Percentiles rank a stretch among this genome's conserved stretches.
These are phyloP conservation scores for Penium margaritaceum DNA, from an alignment of 139 green algal genomes.

Conservation along the genomic window DNA sequence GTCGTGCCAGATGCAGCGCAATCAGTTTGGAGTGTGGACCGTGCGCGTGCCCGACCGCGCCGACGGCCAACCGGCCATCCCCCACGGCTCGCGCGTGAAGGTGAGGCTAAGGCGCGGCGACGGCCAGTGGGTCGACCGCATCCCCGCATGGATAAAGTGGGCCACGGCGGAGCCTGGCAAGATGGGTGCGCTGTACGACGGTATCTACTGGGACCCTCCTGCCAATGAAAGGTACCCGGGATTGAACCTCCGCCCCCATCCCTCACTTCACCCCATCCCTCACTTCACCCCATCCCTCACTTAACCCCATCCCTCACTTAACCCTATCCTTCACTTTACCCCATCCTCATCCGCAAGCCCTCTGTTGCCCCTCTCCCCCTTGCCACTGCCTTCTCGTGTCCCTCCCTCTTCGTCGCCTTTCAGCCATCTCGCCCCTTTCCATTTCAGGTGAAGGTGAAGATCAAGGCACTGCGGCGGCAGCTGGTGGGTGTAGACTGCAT, in stretches of 20 bases:
- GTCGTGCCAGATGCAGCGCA: conserved; percentile 54
- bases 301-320: too few relatives aligned
- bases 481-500: too few relatives aligned
- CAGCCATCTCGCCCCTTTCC: too few relatives aligned
- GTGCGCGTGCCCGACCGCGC: conserved; percentile 24
- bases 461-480: too few relatives aligned
- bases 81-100: conserved; percentile 45
- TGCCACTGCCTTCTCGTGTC: not conserved
- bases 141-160: conserved; percentile 79
- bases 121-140: conserved; percentile 65
- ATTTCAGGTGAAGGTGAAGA: too few relatives aligned
- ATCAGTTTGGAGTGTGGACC: conserved; percentile 57
- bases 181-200: conserved; percentile 85
- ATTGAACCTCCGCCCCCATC: too few relatives aligned
- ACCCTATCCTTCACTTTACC: too few relatives aligned
- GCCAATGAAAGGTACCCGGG: conserved; percentile 51
- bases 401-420: too few relatives aligned
- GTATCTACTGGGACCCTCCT: conserved; percentile 84
- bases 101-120: conserved; percentile 17
- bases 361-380: not conserved
- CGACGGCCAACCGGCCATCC: conserved; percentile 35
- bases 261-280: too few relatives aligned
- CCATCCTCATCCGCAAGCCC: not conserved
- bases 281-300: too few relatives aligned
- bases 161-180: conserved; percentile 59